phyloP scores from a whole-genome alignment of 164 flowering plant species.

The Houttuynia cordata region DNA sequence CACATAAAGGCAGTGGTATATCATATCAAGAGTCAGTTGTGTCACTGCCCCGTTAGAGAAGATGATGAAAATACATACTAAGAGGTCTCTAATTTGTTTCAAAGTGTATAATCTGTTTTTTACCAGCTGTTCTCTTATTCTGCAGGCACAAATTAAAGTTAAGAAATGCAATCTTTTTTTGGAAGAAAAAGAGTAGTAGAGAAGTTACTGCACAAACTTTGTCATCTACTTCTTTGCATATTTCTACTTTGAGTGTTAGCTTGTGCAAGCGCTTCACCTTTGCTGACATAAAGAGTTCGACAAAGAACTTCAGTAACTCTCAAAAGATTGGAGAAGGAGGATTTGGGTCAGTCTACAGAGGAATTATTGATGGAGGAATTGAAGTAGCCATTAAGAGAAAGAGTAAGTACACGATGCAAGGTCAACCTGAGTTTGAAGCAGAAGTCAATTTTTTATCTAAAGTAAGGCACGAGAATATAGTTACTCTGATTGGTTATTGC shows the following conservation, averaged over 20 bases:
- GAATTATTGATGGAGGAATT: slow-evolving; percentile 58
- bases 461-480: background rate
- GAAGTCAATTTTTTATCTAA: slow-evolving; percentile 44
- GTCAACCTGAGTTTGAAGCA: slow-evolving; percentile 6
- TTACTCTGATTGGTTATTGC: background rate
- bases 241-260: slow-evolving; percentile 15
- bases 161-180: background rate
- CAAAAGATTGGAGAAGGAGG: slow-evolving; percentile 86
- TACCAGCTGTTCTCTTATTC: too few species aligned
- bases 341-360: slow-evolving; percentile 89
- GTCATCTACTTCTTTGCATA: background rate
- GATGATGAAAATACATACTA: too few species aligned
- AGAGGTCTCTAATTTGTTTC: too few species aligned
- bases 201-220: background rate
- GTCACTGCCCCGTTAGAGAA: too few species aligned
- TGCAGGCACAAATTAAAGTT: background rate
- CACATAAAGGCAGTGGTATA: too few species aligned
- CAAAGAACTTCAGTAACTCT: slow-evolving; percentile 83
- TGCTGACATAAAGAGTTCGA: slow-evolving; percentile 76
- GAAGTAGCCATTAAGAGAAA: slow-evolving; percentile 83
- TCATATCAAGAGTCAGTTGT: too few species aligned
- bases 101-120: too few species aligned
- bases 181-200: background rate
- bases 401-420: slow-evolving; percentile 60
- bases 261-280: slow-evolving; percentile 64